Base-by-base conservation (phyloP, 139 green algal genomes). In the Pseudopediastrum boryanum region DNA sequence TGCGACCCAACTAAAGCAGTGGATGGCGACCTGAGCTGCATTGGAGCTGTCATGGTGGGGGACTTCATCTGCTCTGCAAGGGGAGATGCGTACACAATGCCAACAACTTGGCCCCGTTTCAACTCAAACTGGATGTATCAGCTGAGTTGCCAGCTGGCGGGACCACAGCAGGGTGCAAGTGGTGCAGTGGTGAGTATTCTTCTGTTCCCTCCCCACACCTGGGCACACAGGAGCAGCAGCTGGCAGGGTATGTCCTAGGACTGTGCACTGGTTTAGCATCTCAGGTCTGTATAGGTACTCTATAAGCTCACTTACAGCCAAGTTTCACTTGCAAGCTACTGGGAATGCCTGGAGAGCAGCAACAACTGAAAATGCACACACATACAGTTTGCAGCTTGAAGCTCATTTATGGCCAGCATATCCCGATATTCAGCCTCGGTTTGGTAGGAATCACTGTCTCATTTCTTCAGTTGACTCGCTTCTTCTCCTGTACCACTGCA, bases 11-110 rank as follows among this genome's bases (percentile, higher is more conserved):
- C 41, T 10, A 29, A 46, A 27, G 31, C 59, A 23, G 59, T 46
- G n/a, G 59, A 35, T 19, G 27, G 13, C 25, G 19, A 33, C 6
- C 59, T 35, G 8, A 44, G 29, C 59, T 68, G 59, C 31, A 68
- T 68, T 23, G 59, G 59, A 33, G 27, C 27, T 35, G n/a, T 68
- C 59, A 68, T 68, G 59, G 41, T 68, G 19, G n/a, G n/a, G 8
- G 59, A 35, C 29, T 68, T 19, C 19, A 19, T 68, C 35, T 68
- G 59, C 59, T 46, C 10, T 23, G 8, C 59, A 46, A 35, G 16
- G 25, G 59, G 29, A 13, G 31, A 68, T 19, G 10, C 29, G 5
- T 68, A 23, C 19, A 23, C 59, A 4, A 68, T 19, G 31, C 12
- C 29, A 33, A 42, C 35, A 33, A 27, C n/a, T 23, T 3, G 2